A percentile compares a stretch with the other conserved stretches of the same genome.
These are phyloP conservation scores for Blastobotrys terrestris DNA, from an alignment of 805 yeast species.

Conservation along the genomic window DNA sequence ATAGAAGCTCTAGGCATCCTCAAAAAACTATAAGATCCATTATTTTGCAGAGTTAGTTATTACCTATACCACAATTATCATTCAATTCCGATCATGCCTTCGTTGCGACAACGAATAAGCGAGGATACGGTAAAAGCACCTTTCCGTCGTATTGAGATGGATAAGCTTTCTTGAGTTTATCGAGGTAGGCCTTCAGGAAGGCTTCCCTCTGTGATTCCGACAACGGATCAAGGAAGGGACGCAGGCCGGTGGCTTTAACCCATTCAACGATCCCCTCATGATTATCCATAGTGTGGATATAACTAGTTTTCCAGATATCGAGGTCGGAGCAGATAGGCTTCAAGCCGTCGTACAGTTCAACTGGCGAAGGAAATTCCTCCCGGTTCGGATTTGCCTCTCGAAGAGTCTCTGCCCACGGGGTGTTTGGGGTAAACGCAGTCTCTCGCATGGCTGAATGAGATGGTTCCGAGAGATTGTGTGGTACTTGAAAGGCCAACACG, in stretches of 20 bases:
- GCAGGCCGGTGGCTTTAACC: not conserved
- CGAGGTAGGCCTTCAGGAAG: not conserved
- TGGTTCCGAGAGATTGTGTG: not conserved
- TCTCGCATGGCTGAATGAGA: slow-evolving; percentile 1
- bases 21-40: too few relatives aligned
- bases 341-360: not conserved
- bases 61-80: too few relatives aligned
- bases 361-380: not conserved
- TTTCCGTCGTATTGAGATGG: not conserved
- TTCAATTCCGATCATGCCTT: too few relatives aligned
- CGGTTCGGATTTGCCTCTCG: not conserved
- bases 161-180: not conserved
- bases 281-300: not conserved
- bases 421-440: not conserved
- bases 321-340: not conserved
- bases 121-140: not conserved
- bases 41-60: too few relatives aligned
- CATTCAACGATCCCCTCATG: slow-evolving; percentile 2
- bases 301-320: not conserved
- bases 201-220: not conserved
- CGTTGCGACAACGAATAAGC: not conserved
- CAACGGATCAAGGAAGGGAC: not conserved
- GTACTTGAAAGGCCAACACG: not conserved
- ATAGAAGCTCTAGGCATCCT: too few relatives aligned
- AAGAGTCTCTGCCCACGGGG: slow-evolving; percentile 1